phyloP scores from a whole-genome alignment of 345 rosid species.

The Turnera subulata region DNA sequence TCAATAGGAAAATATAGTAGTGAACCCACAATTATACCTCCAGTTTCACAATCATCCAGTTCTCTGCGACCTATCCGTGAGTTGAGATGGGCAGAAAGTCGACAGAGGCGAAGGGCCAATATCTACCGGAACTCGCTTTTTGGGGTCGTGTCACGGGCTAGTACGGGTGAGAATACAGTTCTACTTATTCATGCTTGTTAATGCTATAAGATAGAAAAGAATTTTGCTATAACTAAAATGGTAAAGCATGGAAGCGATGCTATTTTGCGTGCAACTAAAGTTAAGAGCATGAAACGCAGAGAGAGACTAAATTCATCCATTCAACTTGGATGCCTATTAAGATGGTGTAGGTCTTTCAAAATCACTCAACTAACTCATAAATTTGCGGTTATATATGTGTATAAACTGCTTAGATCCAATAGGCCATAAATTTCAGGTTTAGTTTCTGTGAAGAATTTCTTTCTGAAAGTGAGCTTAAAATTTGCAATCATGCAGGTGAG shows the following conservation, averaged over 20 bases:
- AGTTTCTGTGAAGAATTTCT: too few relatives aligned
- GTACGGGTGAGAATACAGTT: slow-evolving; percentile 31
- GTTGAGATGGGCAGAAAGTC: slow-evolving; percentile 27
- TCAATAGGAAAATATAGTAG: slow-evolving; percentile 50
- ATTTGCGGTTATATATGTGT: too few relatives aligned
- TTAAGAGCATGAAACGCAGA: too few relatives aligned
- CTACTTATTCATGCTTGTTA: neutral
- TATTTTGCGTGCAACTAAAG: too few relatives aligned
- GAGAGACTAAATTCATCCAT: too few relatives aligned
- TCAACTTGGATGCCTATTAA: too few relatives aligned
- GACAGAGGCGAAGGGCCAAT: slow-evolving; percentile 38
- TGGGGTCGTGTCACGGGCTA: slow-evolving; percentile 71
- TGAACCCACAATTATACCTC: slow-evolving; percentile 50
- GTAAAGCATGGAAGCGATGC: too few relatives aligned
- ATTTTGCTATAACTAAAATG: neutral
- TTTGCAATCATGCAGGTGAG: slow-evolving; percentile 31
- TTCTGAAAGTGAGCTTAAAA: neutral
- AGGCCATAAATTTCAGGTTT: too few relatives aligned
- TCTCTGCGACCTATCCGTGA: slow-evolving; percentile 23
- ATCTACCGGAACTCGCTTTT: slow-evolving; percentile 65
- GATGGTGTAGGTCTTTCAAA: too few relatives aligned
- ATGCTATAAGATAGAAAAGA: neutral
- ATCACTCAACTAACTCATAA: too few relatives aligned
- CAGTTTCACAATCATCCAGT: slow-evolving; percentile 13
- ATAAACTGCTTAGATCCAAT: too few relatives aligned